phyloP scores from a whole-genome alignment of 106 monocot genomes.

The Narthecium ossifragum region DNA sequence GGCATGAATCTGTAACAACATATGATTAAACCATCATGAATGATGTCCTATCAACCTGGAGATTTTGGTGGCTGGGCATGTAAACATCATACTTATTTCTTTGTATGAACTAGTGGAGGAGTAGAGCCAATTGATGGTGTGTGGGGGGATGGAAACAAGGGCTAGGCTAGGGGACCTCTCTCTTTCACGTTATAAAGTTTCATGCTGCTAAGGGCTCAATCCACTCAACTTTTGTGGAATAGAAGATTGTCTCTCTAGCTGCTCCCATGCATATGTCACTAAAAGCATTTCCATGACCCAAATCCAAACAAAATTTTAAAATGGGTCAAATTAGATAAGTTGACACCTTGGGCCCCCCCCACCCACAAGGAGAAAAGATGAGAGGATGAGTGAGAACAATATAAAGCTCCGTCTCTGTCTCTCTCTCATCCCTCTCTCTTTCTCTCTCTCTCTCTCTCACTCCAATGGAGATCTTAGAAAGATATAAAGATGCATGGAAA shows the following conservation, averaged over 20 bases:
- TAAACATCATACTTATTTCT: constrained; percentile 4
- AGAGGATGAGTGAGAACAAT: constrained; percentile 32
- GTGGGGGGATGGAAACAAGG: neutral
- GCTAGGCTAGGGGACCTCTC: constrained; percentile 10
- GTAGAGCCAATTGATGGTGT: constrained; percentile 1
- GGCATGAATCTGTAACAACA: too few relatives aligned
- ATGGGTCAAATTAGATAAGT: constrained; percentile 1
- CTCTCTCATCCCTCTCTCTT: constrained; percentile 4
- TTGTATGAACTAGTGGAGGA: neutral
- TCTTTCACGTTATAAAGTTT: constrained; percentile 5
- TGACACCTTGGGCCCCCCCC: constrained; percentile 11
- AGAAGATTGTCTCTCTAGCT: constrained; percentile 32
- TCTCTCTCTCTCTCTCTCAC: constrained; percentile 6
- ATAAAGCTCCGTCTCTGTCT: constrained; percentile 17
- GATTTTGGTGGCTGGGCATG: constrained; percentile 11
- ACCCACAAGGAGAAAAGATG: neutral
- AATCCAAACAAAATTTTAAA: constrained; percentile 18
- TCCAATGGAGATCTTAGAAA: neutral
- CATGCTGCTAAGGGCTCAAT: neutral
- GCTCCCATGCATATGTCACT: constrained; percentile 34
- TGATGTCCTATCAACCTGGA: too few relatives aligned
- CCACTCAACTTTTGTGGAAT: constrained; percentile 29
- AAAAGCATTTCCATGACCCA: constrained; percentile 23
- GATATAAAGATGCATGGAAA: constrained; percentile 8
- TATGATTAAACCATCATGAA: too few relatives aligned